Conservation (phyloP, 2,329 filamentous ascomycete genomes). For the Fusarium avenaceum region DNA sequence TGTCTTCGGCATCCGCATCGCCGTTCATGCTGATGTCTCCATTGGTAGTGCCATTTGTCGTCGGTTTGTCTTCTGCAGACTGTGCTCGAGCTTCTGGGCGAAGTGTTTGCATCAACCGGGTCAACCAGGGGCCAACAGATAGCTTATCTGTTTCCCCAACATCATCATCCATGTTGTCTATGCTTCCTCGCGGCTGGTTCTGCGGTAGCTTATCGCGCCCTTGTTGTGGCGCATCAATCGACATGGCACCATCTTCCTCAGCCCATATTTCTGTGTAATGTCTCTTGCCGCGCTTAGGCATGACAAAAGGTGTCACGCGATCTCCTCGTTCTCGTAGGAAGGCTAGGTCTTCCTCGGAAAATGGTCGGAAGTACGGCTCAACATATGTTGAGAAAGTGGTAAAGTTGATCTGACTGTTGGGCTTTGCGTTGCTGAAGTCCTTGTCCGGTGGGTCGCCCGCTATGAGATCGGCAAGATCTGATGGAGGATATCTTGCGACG, state of each 20-base stretch:
- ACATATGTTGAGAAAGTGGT: slow-evolving; percentile 93
- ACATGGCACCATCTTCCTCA: slow-evolving; percentile 88
- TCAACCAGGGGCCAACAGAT: slow-evolving; percentile 87
- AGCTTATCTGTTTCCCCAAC: slow-evolving; percentile 90
- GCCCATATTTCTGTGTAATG: slow-evolving; percentile 94
- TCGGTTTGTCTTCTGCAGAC: slow-evolving; percentile 68
- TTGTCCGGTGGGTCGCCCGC: slow-evolving; percentile 91
- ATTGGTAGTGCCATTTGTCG: slow-evolving; percentile 65
- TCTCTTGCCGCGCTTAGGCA: slow-evolving; percentile 85
- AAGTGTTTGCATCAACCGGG: slow-evolving; percentile 83
- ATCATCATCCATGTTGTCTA: slow-evolving; percentile 89
- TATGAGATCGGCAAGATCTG: slow-evolving; percentile 85
- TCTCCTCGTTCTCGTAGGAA: slow-evolving; percentile 94
- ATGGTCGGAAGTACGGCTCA: slow-evolving; percentile 89
- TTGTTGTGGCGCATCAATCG: slow-evolving; percentile 75
- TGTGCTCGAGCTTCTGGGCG: slow-evolving; percentile 78
- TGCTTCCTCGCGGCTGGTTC: slow-evolving; percentile 86
- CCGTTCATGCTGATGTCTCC: slow-evolving; percentile 70
- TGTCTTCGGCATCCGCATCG: slow-evolving; percentile 57
- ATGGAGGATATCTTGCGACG: slow-evolving; percentile 84
- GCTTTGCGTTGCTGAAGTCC: slow-evolving; percentile 95
- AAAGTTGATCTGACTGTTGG: slow-evolving; percentile 93
- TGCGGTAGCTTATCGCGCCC: slow-evolving; percentile 76
- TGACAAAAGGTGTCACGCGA: slow-evolving; percentile 83
- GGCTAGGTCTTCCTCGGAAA: slow-evolving; percentile 93